Evolutionary conservation across 1,139 yeast species (phyloP), one percentile per base, ranked within the genome.

Genomic region (Chernovozyma aurita): DNA sequence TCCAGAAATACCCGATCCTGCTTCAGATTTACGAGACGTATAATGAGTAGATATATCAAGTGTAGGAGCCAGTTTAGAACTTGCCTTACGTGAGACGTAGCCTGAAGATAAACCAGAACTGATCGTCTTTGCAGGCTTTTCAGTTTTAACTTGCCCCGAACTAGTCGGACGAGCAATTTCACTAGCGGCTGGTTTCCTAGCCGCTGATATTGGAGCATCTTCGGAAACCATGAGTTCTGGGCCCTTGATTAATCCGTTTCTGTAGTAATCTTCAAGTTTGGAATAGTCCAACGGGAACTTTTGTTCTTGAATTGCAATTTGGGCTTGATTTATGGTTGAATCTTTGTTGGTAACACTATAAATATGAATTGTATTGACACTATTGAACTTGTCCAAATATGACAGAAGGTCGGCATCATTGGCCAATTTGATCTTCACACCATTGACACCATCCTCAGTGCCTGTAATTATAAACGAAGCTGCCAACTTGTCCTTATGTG

Each of bases 381-480:
- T 17, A 14, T 49, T 53, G 31, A 62, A 59, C 14, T 46, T 41
- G 4, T 47, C 50, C 31, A 57, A 37, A 1, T 32, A 34, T 13
- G 37, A 31, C 18, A 17, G 28, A 5, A 32, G 38, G 2, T 45
- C 44, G 3, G 32, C 30, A 31, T 52, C 55, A 35, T 52, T 52
- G 3, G 48, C 46, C 8, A 53, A 50, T 24, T 58, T 41, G 36
- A 55, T 55, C 21, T 65, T 48, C 31, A 46, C 33, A 11, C 36
- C 28, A 12, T 46, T 47, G n/a, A 42, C 41, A 3, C 33, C 32
- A 3, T 44, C 40, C 28, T 47, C 40, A 4, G 24, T 25, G 0
- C 74, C 74, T 2, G 59, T 53, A 18, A 61, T 58, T 2, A 69
- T 40, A 38, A 63, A 67, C 0, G 65, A 49, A 1, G 71, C 73